Base-by-base conservation (phyloP, 495 filamentous ascomycete genomes). In the Pyronema omphalodes region DNA sequence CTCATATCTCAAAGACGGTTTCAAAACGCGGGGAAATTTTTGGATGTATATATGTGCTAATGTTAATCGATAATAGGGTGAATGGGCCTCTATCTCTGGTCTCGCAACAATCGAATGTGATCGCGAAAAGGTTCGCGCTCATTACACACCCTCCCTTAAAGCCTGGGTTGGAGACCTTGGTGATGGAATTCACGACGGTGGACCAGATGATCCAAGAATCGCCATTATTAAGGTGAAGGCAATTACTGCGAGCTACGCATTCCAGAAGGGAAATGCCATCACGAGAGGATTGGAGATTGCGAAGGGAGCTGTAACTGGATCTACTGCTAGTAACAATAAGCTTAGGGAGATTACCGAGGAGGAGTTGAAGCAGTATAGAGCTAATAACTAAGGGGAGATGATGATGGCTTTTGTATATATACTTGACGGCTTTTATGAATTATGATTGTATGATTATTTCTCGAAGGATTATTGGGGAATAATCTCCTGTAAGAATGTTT, bases 101-200 rank as follows among this genome's bases (percentile, higher is more conserved):
- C 73, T 70, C 3, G 78, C 83, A 3, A 67, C 63, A 8, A 73
- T 96, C 53, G 64, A 82, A 55, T 80, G 78, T 33, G 84, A 89
- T 61, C 78, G 76, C 11, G 71, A 69, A 0, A 69, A 72, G 6
- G 76, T 94, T 33, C 70, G 77, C 19, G 59, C 55, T 12, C 60
- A 66, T 17, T 94, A 94, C 67, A 80, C 76, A 46, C 75, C 79
- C 0, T 63, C 70, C 6, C 71, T 96, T 52, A 87, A 85, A 66
- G 82, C 86, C 0, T 94, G 88, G 88, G 62, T 96, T 17, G 89
- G 88, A 17, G 88, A 96, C 59, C 73, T 96, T 9, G 88, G 84
- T 11, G 88, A 94, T 57, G 88, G 86, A 1, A 76, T 76, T 40
- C 88, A 94, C 61, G 83, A 94, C 57, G 88, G 89, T 9, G 76